Base-by-base conservation (phyloP, 2,329 filamentous ascomycete species). In the Aureobasidium lini region DNA sequence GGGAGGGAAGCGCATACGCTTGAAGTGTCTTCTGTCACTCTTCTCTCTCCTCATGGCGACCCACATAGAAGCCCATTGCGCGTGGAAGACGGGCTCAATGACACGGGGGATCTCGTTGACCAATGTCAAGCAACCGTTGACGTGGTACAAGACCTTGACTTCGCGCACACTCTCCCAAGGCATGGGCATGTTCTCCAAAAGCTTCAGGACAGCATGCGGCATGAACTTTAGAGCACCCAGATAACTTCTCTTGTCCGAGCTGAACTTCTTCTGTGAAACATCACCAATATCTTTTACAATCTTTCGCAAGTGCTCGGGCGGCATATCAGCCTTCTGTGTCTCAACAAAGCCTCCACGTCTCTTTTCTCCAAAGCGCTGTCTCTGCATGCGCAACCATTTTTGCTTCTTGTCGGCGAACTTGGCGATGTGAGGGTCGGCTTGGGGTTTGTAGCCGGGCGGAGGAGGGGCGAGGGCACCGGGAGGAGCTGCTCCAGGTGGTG, bases 51-150 rank as follows among this genome's bases (percentile, higher is more conserved):
- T 86, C 94, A 99, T 99, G 46, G 89, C 90, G 29, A 95, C 87
- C 94, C 94, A 99, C 94, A 99, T 99, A 58, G 93, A 95, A 11
- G 94, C 94, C 94, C 94, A 99, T 73, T 99, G 94, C 60, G 94
- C 94, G 71, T 96, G 92, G 74, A 95, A 99, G 4, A 99, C 89
- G 0, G 94, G 94, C 71, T 97, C 94, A 68, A 99, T 97, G 59
- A 99, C 95, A 67, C 95, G 84, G 13, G 95, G 94, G 6, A 87
- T 90, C 77, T 99, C 94, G 72, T 99, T 99, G 68, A 99, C 95
- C 59, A 99, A 77, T 1, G 94, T 99, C 75, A 99, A 75, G 70
- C 95, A 99, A 32, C 94, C 94, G 69, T 99, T 99, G 68, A 97
- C 92, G 71, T 99, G 94, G 73, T 99, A 99, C 11, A 99, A 80